These are phyloP conservation scores for Eustoma russellianum DNA, from an alignment of 257 asterid species.

Conservation along the genomic window DNA sequence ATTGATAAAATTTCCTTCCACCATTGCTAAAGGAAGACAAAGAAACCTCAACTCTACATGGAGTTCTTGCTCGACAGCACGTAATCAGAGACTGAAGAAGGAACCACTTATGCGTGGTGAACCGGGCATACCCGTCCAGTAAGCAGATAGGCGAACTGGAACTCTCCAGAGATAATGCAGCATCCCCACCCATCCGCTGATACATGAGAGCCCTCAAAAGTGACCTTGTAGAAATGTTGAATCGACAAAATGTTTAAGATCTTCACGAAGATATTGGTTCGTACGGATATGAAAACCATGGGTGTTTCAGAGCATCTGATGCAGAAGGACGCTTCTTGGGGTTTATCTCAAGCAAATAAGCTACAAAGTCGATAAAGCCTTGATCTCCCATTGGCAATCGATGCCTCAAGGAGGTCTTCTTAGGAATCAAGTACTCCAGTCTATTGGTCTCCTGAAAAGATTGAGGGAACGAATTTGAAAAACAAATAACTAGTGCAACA, in stretches of 20 bases:
- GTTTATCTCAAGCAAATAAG: slow-evolving; percentile 75
- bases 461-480: not conserved
- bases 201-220: slow-evolving; percentile 5
- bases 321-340: slow-evolving; percentile 89
- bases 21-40: slow-evolving; percentile 8
- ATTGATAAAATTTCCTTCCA: slow-evolving; percentile 27
- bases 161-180: slow-evolving; percentile 12
- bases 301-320: slow-evolving; percentile 83
- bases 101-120: slow-evolving; percentile 22
- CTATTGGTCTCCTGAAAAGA: slow-evolving; percentile 65
- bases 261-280: slow-evolving; percentile 89
- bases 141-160: slow-evolving; percentile 15
- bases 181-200: slow-evolving; percentile 11
- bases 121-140: slow-evolving; percentile 4
- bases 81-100: slow-evolving; percentile 16
- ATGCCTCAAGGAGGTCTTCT: slow-evolving; percentile 87
- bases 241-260: not conserved
- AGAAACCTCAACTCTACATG: slow-evolving; percentile 45
- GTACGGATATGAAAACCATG: slow-evolving; percentile 94
- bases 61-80: slow-evolving; percentile 23
- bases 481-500: not conserved
- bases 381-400: slow-evolving; percentile 99
- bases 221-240: slow-evolving; percentile 7
- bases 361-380: slow-evolving; percentile 85
- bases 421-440: slow-evolving; percentile 85